Base-by-base conservation (phyloP, 2,329 filamentous ascomycete genomes). In the Ophiostoma sp. region DNA sequence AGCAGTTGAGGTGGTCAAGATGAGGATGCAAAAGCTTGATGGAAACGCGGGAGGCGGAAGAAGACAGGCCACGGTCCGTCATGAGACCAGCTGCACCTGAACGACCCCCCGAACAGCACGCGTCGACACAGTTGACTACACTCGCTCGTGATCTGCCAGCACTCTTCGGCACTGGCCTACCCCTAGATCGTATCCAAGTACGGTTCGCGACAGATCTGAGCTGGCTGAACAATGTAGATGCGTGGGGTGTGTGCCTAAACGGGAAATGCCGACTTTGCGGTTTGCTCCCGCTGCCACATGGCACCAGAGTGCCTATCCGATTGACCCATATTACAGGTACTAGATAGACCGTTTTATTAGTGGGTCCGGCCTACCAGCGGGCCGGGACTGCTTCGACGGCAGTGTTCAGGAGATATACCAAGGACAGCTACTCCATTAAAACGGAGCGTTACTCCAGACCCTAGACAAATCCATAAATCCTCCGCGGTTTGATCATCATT, bases 271-370 rank as follows among this genome's bases (percentile, higher is more conserved):
- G 55, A 18, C 55, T 27, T 27, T 27, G 27, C 27, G 27, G 27
- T 27, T 27, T 60, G 55, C 14, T 60, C 55, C 55, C 55, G 55
- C 55, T 40, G 55, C 52, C 52, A 58, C 52, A 58, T 58, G 52
- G 47, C n/a, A 27, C 27, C 27, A 2, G 6, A 36, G 18, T 55
- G 49, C 49, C 49, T 55, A 27, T 55, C 49, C 8, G 6, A 27
- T n/a, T 4, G 49, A 4, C 9, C 49, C 49, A 55, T 36, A 55
- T 27, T 27, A 55, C 49, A 55, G 49, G 14, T 55, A 18, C 2
- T 27, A 27, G 27, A 27, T 27, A 27, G 27, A 27, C 27, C 27
- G 27, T 27, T 27, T 27, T 14, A 11, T 49, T 38, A 60, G 55
- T 38, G 55, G 55, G 12, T 14, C 55, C 12, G n/a, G 42, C 14